Percentiles rank a stretch among this genome's conserved stretches.
phyloP scores from a whole-genome alignment of 176 grass and related monocot genomes.

The Hsuehochloa calcarea region DNA sequence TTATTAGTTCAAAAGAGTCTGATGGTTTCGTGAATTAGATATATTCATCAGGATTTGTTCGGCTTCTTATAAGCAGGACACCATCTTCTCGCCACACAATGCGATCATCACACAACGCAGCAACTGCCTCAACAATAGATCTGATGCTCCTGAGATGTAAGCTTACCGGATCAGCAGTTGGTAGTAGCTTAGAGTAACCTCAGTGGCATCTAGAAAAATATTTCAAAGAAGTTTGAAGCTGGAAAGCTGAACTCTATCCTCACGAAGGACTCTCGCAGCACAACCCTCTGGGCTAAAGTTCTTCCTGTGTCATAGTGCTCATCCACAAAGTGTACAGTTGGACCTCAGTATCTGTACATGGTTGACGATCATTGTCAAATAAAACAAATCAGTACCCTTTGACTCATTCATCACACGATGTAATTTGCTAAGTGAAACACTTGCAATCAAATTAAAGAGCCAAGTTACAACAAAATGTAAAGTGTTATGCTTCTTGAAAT shows the following conservation, averaged over 20 bases:
- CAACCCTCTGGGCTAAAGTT: conserved; percentile 27
- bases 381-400: no score
- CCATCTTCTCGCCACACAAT: conserved; percentile 64
- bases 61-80: conserved; percentile 37
- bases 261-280: conserved; percentile 32
- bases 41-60: conserved; percentile 36
- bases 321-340: conserved; percentile 34
- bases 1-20: not conserved
- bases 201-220: not conserved
- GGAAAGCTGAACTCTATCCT: conserved; percentile 7
- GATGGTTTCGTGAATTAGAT: conserved; percentile 4
- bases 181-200: not conserved
- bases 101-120: conserved; percentile 60
- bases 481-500: not conserved
- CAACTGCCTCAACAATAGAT: conserved; percentile 67
- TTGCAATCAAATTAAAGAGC: no score
- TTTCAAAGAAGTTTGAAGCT: not conserved
- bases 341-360: not conserved
- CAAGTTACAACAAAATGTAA: no score
- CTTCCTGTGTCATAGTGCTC: conserved; percentile 38
- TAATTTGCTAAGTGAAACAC: no score
- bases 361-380: not conserved
- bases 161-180: not conserved
- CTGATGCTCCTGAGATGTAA: conserved; percentile 49
- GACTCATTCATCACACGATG: no score